A percentile compares a stretch with the other conserved stretches of the same genome.
These are phyloP conservation scores for Chernovozyma aurita DNA, from an alignment of 1,139 yeast species.

Conservation along the genomic window DNA sequence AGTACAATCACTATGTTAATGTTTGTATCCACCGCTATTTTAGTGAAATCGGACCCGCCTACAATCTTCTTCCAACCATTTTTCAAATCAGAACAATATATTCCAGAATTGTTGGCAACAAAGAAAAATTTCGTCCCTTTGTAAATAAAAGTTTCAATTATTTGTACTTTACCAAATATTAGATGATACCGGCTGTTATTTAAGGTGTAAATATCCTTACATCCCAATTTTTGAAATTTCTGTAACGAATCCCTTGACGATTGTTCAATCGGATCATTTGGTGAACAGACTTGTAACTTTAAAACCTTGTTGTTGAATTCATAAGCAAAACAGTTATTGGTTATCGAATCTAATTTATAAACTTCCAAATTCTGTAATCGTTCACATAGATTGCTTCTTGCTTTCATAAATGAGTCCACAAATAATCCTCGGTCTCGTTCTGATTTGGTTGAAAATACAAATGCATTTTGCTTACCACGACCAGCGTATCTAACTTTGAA, in stretches of 20 bases:
- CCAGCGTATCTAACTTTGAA: constrained; percentile 45
- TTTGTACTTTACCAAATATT: constrained; percentile 23
- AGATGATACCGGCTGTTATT: constrained; percentile 21
- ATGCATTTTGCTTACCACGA: constrained; percentile 39
- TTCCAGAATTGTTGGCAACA: constrained; percentile 34
- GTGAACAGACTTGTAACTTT: constrained; percentile 57
- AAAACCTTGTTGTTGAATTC: constrained; percentile 49
- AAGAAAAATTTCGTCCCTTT: constrained; percentile 23
- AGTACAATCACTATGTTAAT: constrained; percentile 57
- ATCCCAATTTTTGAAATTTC: constrained; percentile 20
- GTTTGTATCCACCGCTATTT: constrained; percentile 55
- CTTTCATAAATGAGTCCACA: constrained; percentile 51
- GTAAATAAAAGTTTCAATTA: constrained; percentile 24
- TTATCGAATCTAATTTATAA: constrained; percentile 47
- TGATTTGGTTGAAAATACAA: constrained; percentile 53
- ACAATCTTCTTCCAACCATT: constrained; percentile 61
- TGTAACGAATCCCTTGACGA: constrained; percentile 28
- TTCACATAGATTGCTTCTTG: constrained; percentile 50
- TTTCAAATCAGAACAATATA: constrained; percentile 46
- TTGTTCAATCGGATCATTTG: constrained; percentile 59
- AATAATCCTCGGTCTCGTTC: constrained; percentile 56
- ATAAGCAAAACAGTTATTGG: constrained; percentile 64
- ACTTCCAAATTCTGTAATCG: constrained; percentile 48
- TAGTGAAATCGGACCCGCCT: constrained; percentile 50
- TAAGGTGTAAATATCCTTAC: constrained; percentile 25